Conservation (phyloP, 108 stramenopile species). For the Schizochytrium sp. region DNA sequence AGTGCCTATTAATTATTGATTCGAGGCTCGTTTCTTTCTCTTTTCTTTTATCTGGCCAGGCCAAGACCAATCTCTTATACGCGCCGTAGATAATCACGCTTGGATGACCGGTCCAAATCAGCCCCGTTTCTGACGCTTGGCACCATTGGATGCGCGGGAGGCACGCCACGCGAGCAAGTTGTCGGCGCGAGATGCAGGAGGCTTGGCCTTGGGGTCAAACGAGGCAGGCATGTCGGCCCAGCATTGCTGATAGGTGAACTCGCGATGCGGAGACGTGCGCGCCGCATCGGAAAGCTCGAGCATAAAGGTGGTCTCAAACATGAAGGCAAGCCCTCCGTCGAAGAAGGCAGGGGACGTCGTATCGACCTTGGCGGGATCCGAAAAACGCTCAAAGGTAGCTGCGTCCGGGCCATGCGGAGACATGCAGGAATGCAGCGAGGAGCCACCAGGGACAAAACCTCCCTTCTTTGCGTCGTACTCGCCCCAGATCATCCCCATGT, state of each 20-base stretch:
- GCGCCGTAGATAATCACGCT: too few relatives aligned
- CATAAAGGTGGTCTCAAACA: conserved; percentile 80
- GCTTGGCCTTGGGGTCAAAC: conserved; percentile 9
- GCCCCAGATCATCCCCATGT: conserved; percentile 82
- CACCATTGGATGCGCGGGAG: background rate
- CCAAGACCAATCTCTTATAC: too few relatives aligned
- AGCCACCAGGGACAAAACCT: conserved; percentile 74
- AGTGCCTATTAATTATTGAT: too few relatives aligned
- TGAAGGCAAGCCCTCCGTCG: conserved; percentile 78
- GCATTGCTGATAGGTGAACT: conserved; percentile 56
- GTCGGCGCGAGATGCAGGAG: background rate
- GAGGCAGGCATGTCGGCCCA: conserved; percentile 50
- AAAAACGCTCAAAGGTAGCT: conserved; percentile 55
- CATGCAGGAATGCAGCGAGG: conserved; percentile 71
- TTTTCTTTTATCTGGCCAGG: too few relatives aligned
- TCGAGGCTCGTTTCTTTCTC: too few relatives aligned
- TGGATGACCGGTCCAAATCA: background rate
- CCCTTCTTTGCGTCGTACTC: conserved; percentile 70
- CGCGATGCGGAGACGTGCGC: conserved; percentile 38
- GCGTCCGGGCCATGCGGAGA: conserved; percentile 84
- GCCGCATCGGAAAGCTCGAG: conserved; percentile 56
- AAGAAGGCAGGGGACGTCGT: conserved; percentile 52
- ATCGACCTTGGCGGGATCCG: conserved; percentile 41
- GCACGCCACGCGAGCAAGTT: background rate
- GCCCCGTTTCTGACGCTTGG: background rate